Evolutionary conservation across 768 basidiomycete genomes (phyloP), one percentile per base, ranked within the genome.

Genomic region (Tylopilus plumbeoviolaceoides): DNA sequence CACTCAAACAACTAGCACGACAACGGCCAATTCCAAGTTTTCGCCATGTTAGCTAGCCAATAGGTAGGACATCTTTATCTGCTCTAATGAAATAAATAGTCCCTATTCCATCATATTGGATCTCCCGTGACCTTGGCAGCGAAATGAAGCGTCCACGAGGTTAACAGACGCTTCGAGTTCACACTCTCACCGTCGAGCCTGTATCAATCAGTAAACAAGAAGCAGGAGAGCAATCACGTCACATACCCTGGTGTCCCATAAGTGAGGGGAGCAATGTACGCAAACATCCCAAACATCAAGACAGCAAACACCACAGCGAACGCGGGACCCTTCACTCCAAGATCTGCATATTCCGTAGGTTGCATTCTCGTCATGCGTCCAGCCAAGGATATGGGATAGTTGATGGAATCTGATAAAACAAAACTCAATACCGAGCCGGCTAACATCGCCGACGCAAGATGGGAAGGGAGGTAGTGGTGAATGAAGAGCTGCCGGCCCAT

Each of bases 401-500:
- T 94, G 68, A 97, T 85, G 2, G 84, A 84, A 59, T 97, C 95
- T 33, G 89, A 89, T 46, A 95, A 70, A 53, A 95, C 78, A 66
- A 94, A 98, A 73, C 89, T 90, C 61, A 98, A 76, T 17, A 97
- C 88, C 6, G 92, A 81, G 40, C 97, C 97, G 38, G 95, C 93
- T 53, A 98, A 83, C 52, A 98, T 78, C 12, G 93, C 87, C 14
- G 92, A 95, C 12, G 90, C 87, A 39, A 99, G 78, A 67, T 99
- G 97, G 1, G 95, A 95, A 14, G 95, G 95, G 4, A 99, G 85
- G 69, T 99, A 99, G 70, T 97, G 95, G 68, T 99, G 97, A 23
- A 99, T 75, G 79, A 99, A 99, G 40, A 95, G 78, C 64, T 99
- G 97, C 36, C 97, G 89, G 64, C 80, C 87, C 92, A 99, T 95